Conservation (phyloP, 805 yeast species). For the Hanseniaspora mollemarum region DNA sequence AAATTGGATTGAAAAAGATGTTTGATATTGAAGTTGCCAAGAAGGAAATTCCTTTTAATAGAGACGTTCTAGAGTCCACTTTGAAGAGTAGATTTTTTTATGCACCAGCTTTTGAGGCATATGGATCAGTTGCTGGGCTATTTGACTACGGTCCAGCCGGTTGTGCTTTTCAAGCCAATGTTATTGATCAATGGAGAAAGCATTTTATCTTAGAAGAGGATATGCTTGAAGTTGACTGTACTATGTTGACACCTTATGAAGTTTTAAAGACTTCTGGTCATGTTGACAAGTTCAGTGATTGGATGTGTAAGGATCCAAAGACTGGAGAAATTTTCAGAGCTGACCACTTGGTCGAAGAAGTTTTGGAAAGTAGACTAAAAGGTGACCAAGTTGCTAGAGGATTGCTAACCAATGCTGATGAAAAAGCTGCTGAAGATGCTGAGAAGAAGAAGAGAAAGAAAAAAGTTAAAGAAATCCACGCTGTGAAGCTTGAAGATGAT, state of each 20-base stretch:
- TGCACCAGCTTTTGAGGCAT: slow-evolving; percentile 94
- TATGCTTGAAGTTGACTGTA: slow-evolving; percentile 96
- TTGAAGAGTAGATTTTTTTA: slow-evolving; percentile 91
- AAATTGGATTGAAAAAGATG: slow-evolving; percentile 26
- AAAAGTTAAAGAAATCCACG: slow-evolving; percentile 91
- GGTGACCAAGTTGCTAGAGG: slow-evolving; percentile 98
- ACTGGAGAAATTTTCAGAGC: slow-evolving; percentile 98
- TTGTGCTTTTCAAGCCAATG: slow-evolving; percentile 93
- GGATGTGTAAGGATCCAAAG: slow-evolving; percentile 94
- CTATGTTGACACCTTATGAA: slow-evolving; percentile 95
- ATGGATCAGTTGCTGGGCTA: slow-evolving; percentile 96
- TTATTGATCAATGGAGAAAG: slow-evolving; percentile 92
- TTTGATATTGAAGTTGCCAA: slow-evolving; percentile 26
- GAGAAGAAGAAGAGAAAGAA: slow-evolving; percentile 89
- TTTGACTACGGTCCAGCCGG: slow-evolving; percentile 99
- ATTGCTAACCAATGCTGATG: slow-evolving; percentile 39
- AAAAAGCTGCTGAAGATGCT: slow-evolving; percentile 54
- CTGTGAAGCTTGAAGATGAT: slow-evolving; percentile 70
- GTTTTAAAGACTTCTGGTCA: slow-evolving; percentile 98
- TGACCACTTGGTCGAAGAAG: slow-evolving; percentile 96
- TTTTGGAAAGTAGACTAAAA: slow-evolving; percentile 85
- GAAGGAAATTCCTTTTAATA: slow-evolving; percentile 41
- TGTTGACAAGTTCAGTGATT: slow-evolving; percentile 96
- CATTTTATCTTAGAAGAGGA: slow-evolving; percentile 96
- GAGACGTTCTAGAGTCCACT: slow-evolving; percentile 83